Percentiles rank a stretch among this genome's conserved stretches.
Evolutionary conservation across 441 rosid species (phyloP).

Genomic region (Gossypium davidsonii): DNA sequence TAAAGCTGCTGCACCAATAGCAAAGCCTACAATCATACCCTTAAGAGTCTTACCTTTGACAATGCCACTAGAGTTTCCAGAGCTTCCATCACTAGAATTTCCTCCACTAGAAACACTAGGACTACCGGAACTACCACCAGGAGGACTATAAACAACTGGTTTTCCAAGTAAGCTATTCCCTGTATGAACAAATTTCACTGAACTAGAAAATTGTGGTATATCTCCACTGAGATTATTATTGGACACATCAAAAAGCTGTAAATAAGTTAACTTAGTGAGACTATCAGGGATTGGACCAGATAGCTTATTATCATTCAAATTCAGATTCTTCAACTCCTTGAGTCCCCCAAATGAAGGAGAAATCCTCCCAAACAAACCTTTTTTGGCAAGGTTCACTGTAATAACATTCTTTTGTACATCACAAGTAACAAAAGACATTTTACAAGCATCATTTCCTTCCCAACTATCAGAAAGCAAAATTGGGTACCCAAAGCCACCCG

Average conservation of each 20-base stretch:
- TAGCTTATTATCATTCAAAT: slow-evolving; percentile 44
- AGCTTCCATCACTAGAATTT: not conserved
- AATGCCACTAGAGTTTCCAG: slow-evolving; percentile 20
- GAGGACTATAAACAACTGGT: not conserved
- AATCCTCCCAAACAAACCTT: slow-evolving; percentile 38
- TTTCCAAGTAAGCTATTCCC: slow-evolving; percentile 50
- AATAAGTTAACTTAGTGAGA: slow-evolving; percentile 35
- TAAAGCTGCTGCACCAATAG: slow-evolving; percentile 39
- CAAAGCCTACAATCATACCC: slow-evolving; percentile 41
- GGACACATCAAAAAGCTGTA: slow-evolving; percentile 48
- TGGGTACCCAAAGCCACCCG: slow-evolving; percentile 56
- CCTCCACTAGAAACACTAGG: slow-evolving; percentile 17
- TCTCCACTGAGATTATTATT: slow-evolving; percentile 57
- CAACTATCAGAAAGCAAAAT: slow-evolving; percentile 40
- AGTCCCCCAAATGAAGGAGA: slow-evolving; percentile 54
- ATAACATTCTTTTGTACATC: slow-evolving; percentile 22
- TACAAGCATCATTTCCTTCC: slow-evolving; percentile 50
- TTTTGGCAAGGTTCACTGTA: slow-evolving; percentile 35
- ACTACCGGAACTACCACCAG: not conserved
- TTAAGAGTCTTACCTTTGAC: slow-evolving; percentile 23
- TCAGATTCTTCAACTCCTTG: slow-evolving; percentile 36
- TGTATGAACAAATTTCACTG: slow-evolving; percentile 31
- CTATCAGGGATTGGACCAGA: slow-evolving; percentile 49
- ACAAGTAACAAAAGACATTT: slow-evolving; percentile 40
- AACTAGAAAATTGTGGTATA: slow-evolving; percentile 31